Evolutionary conservation across 495 filamentous ascomycete species (phyloP).

Genomic region (Neohortaea acidophila): DNA sequence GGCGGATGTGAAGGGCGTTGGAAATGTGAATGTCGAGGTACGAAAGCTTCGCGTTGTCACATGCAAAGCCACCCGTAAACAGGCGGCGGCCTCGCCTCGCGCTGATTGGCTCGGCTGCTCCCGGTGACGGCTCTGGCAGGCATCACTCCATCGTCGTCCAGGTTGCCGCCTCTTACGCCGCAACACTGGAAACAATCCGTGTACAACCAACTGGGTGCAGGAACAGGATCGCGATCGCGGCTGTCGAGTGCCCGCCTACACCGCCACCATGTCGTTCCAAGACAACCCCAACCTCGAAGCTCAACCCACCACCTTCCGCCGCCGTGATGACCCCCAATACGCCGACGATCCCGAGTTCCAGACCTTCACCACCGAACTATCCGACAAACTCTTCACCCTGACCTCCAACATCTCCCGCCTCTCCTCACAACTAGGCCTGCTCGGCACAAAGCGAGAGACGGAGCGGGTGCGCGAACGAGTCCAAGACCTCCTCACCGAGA

Average conservation of each 20-base stretch:
- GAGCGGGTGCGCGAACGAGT: conserved; percentile 82
- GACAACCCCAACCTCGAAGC: conserved; percentile 68
- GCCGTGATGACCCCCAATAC: conserved; percentile 55
- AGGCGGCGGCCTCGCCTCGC: no score
- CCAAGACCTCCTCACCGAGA: conserved; percentile 70
- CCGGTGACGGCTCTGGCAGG: no score
- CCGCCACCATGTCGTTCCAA: conserved; percentile 69
- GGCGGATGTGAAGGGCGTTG: not conserved
- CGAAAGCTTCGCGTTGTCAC: conserved; percentile 2
- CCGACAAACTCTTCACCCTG: conserved; percentile 70
- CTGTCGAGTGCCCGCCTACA: no score
- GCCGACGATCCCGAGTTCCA: conserved; percentile 88
- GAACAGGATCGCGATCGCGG: no score
- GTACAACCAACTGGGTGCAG: no score
- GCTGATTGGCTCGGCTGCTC: no score
- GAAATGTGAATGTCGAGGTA: not conserved
- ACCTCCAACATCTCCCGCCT: conserved; percentile 74
- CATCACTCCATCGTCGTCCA: no score
- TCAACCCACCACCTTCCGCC: conserved; percentile 52
- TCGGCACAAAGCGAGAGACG: conserved; percentile 83
- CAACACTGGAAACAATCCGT: no score
- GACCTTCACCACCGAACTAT: conserved; percentile 61
- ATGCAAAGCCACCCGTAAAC: conserved; percentile 2
- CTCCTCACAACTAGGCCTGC: conserved; percentile 59
- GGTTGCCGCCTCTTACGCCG: no score